Evolutionary conservation across 148 eudicot species (phyloP), one percentile per base, ranked within the genome.

Genomic region (Rhododendron ovatum): DNA sequence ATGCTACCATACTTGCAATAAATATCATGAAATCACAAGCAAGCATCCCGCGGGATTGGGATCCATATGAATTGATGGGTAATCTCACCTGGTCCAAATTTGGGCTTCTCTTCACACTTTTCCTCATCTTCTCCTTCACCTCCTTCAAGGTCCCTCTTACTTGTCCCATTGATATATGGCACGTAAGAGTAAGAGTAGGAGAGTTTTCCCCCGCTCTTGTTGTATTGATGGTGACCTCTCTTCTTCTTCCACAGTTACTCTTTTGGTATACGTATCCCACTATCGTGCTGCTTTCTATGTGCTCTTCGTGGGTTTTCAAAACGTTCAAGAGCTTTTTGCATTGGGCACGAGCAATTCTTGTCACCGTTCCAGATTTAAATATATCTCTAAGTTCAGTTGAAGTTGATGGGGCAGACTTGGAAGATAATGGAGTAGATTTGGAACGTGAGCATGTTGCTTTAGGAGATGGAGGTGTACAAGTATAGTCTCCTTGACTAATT

Each of bases 91-190:
- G 57, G 82, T 37, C 24, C 6, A 48, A 43, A 12, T 2, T 50
- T 50, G 26, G 17, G 61, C 63, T 80, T 50, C 61, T 50, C 61
- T 24, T 30, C 82, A 5, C 26, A 0, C 63, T 80, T 50, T 13
- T 50, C 41, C 6, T 30, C 82, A 15, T 50, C 14, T 79, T 80
- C 82, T 80, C 78, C 28, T 75, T 75, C 78, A 75, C 78, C 82
- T 80, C 82, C 37, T 3, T 80, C 5, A 50, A 7, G 15, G 15
- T 80, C 20, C 41, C 82, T 10, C 39, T 80, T n/a, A 80, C 82
- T 50, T 50, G 59, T 80, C 59, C 82, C 4, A 1, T n/a, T 28
- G 48, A 79, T 79, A 48, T 47, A 80, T 55, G 82, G 18, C 61
- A 50, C 28, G n/a, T 80, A 3, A 14, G 6, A 10, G 5, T 26